Evolutionary conservation across 331 rosid genomes (phyloP).

Genomic region (Malus hybrid): DNA sequence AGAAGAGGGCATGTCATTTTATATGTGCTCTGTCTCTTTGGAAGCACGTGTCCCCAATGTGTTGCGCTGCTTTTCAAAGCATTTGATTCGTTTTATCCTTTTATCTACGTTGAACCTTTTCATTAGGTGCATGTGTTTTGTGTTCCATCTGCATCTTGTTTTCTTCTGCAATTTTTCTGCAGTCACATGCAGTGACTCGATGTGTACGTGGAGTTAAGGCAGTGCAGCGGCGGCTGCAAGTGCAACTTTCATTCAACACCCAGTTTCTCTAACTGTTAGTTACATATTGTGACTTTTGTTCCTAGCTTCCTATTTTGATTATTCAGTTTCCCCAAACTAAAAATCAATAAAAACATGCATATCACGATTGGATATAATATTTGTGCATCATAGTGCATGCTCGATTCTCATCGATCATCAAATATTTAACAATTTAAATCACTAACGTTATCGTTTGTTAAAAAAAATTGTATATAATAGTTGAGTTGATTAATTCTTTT

Average conservation of each 20-base stretch:
- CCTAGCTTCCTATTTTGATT: not conserved
- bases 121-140: not conserved
- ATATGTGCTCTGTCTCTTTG: not conserved
- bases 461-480: too few relatives aligned
- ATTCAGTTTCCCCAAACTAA: not conserved
- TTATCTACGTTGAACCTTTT: not conserved
- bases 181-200: constrained; percentile 5
- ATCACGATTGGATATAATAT: too few relatives aligned
- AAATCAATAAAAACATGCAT: not conserved
- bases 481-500: not conserved
- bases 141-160: not conserved
- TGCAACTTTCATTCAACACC: not conserved
- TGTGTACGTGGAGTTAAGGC: not conserved
- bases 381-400: too few relatives aligned
- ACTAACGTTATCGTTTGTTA: too few relatives aligned
- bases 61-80: constrained; percentile 3
- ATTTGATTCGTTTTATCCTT: not conserved
- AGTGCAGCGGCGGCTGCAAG: too few relatives aligned
- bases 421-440: too few relatives aligned
- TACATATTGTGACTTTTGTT: not conserved
- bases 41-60: constrained; percentile 11
- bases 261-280: not conserved
- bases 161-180: not conserved
- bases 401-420: too few relatives aligned
- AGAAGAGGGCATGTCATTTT: not conserved